Evolutionary conservation across 2,329 filamentous ascomycete species (phyloP).

Genomic region (Colletotrichum kahawae): DNA sequence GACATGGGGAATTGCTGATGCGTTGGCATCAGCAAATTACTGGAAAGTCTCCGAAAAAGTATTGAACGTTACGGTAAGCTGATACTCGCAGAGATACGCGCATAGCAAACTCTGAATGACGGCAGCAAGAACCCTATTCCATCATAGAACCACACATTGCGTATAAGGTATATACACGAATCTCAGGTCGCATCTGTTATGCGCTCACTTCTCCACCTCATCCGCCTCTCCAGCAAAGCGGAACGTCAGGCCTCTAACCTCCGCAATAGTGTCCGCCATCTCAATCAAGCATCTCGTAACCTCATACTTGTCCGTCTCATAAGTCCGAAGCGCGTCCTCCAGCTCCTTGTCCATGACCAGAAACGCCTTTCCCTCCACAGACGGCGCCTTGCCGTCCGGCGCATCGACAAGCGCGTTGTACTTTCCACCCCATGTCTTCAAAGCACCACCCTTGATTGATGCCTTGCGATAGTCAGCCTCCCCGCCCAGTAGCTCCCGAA

Average conservation of each 20-base stretch:
- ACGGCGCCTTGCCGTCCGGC: background rate
- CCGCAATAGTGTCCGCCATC: background rate
- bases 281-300: background rate
- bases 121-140: too few relatives aligned
- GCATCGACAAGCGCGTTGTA: background rate
- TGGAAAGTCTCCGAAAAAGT: too few relatives aligned
- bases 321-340: background rate
- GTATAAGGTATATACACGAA: too few relatives aligned
- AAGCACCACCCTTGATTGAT: background rate
- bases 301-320: background rate
- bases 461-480: background rate
- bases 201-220: background rate
- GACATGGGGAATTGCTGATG: too few relatives aligned
- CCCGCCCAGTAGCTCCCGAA: background rate
- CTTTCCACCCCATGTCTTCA: background rate
- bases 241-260: background rate
- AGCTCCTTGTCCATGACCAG: fast-evolving
- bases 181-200: too few relatives aligned
- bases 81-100: too few relatives aligned
- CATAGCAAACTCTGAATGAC: too few relatives aligned
- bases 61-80: too few relatives aligned
- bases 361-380: background rate
- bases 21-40: too few relatives aligned
- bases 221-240: background rate
- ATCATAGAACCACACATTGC: too few relatives aligned